phyloP scores from a whole-genome alignment of 169 alveolate genomes.

The Babesia ovis region DNA sequence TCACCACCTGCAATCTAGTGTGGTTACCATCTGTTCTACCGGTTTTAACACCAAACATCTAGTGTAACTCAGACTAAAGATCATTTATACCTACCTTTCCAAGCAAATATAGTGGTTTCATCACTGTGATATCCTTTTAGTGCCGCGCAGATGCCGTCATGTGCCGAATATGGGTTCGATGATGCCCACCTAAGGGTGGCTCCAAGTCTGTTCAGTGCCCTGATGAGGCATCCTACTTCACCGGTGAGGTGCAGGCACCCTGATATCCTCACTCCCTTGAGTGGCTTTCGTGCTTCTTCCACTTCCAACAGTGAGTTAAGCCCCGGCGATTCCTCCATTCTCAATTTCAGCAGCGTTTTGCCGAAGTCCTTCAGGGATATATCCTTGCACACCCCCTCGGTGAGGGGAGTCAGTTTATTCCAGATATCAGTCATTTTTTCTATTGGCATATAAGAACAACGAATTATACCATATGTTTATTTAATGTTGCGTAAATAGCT shows the following conservation, averaged over 20 bases:
- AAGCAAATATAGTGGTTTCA: slow-evolving; percentile 94
- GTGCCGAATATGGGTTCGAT: slow-evolving; percentile 97
- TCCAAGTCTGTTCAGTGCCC: slow-evolving; percentile 88
- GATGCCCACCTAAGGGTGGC: slow-evolving; percentile 98
- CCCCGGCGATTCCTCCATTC: slow-evolving; percentile 93
- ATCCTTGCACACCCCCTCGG: slow-evolving; percentile 58
- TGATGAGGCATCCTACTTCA: slow-evolving; percentile 87
- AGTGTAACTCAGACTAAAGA: too few species aligned
- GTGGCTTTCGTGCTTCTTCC: slow-evolving; percentile 87
- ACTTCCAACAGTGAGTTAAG: slow-evolving; percentile 90
- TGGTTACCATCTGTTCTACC: too few species aligned
- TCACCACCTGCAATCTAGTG: too few species aligned
- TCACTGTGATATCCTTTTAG: slow-evolving; percentile 85
- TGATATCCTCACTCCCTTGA: slow-evolving; percentile 92
- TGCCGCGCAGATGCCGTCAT: slow-evolving; percentile 97
- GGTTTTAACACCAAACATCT: too few species aligned
- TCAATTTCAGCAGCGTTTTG: slow-evolving; percentile 13
- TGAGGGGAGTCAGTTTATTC: slow-evolving; percentile 54
- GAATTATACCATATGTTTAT: background rate
- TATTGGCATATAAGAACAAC: background rate
- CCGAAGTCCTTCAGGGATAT: slow-evolving; percentile 43
- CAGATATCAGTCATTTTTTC: slow-evolving; percentile 57
- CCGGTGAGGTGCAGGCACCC: slow-evolving; percentile 98
- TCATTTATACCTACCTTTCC: slow-evolving; percentile 81
- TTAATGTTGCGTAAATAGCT: background rate